A percentile compares a stretch with the other conserved stretches of the same genome.
phyloP scores from a whole-genome alignment of 257 asterid species.

The Scutellaria minor region DNA sequence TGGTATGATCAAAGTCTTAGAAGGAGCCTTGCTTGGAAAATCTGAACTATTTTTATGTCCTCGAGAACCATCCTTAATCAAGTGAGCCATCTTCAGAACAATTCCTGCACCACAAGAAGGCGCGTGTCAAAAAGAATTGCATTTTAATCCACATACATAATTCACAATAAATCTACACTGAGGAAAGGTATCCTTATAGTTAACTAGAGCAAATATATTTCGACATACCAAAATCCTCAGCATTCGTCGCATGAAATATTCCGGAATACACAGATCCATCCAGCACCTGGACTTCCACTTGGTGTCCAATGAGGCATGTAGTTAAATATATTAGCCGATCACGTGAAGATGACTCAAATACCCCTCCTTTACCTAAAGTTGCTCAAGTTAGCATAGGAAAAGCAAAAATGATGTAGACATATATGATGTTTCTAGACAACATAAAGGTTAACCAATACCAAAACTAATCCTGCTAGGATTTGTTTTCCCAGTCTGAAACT shows the following conservation, averaged over 20 bases:
- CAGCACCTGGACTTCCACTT: conserved; percentile 88
- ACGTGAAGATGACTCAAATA: conserved; percentile 58
- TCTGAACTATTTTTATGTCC: conserved; percentile 57
- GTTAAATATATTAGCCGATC: conserved; percentile 71
- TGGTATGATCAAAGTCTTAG: conserved; percentile 70
- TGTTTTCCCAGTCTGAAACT: conserved; percentile 57
- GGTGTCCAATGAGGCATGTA: conserved; percentile 86
- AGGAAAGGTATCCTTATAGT: conserved; percentile 6
- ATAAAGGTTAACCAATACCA: conserved; percentile 56
- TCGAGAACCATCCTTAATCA: conserved; percentile 70
- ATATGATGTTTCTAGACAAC: neutral
- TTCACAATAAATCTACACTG: neutral
- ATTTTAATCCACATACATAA: conserved; percentile 13
- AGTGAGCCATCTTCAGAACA: conserved; percentile 86
- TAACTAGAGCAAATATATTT: conserved; percentile 19
- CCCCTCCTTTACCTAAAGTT: conserved; percentile 66
- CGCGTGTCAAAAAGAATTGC: neutral
- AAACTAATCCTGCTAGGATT: conserved; percentile 48
- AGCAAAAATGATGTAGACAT: neutral
- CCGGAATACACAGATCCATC: conserved; percentile 92
- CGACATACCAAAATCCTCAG: conserved; percentile 83
- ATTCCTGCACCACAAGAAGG: conserved; percentile 59
- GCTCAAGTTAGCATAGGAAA: conserved; percentile 34
- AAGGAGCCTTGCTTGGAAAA: conserved; percentile 56
- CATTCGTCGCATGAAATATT: conserved; percentile 79